Conservation (phyloP, 805 yeast genomes). For the Maudiozyma pseudohumilis region DNA sequence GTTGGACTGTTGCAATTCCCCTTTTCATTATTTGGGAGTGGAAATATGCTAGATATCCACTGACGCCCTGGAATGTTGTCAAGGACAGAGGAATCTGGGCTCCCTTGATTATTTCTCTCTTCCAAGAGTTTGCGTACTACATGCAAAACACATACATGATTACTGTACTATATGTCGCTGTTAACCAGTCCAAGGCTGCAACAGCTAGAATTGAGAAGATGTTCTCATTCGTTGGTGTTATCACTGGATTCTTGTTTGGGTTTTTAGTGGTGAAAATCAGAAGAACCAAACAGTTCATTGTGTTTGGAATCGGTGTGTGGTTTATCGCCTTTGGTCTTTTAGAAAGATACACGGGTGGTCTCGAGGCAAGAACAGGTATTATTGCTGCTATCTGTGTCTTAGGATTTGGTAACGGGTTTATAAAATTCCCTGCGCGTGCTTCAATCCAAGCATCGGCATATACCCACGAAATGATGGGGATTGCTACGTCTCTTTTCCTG, state of each 20-base stretch:
- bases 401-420: slow-evolving; percentile 67
- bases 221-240: slow-evolving; percentile 55
- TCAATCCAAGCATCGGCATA: slow-evolving; percentile 48
- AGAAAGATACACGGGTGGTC: slow-evolving; percentile 43
- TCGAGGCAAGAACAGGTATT: slow-evolving; percentile 41
- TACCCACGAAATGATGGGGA: slow-evolving; percentile 54
- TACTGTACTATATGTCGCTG: slow-evolving; percentile 49
- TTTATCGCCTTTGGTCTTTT: slow-evolving; percentile 50
- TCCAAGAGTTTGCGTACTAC: slow-evolving; percentile 49
- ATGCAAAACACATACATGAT: slow-evolving; percentile 59
- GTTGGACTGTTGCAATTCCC: slow-evolving; percentile 40
- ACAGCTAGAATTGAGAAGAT: slow-evolving; percentile 57
- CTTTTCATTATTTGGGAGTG: slow-evolving; percentile 51
- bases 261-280: slow-evolving; percentile 39
- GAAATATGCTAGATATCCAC: slow-evolving; percentile 43
- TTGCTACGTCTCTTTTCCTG: slow-evolving; percentile 43
- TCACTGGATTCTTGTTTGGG: slow-evolving; percentile 51
- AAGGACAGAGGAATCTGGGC: slow-evolving; percentile 57
- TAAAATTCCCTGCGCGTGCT: slow-evolving; percentile 57
- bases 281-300: slow-evolving; percentile 47
- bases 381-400: slow-evolving; percentile 55
- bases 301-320: slow-evolving; percentile 52
- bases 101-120: slow-evolving; percentile 45
- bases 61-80: slow-evolving; percentile 44
- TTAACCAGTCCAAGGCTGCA: slow-evolving; percentile 41